These are phyloP conservation scores for Paramecium sexaurelia DNA, from an alignment of 73 alveolate genomes.

Conservation along the genomic window DNA sequence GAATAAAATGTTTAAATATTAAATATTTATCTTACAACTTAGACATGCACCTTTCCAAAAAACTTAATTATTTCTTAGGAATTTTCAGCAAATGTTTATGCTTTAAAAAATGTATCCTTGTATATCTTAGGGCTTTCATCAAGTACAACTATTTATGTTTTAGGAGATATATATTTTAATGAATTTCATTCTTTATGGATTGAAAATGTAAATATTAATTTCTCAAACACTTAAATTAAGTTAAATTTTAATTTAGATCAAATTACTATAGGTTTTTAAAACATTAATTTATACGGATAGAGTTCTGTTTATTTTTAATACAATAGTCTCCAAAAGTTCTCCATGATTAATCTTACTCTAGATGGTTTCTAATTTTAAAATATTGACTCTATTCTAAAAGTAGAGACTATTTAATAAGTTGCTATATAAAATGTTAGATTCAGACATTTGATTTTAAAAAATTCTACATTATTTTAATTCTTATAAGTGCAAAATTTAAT, in stretches of 20 bases:
- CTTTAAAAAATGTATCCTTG: background rate
- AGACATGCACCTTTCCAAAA: background rate
- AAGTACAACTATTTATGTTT: background rate
- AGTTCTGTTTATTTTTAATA: background rate
- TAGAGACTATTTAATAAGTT: background rate
- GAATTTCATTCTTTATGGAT: background rate
- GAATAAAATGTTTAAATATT: background rate
- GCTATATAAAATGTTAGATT: background rate
- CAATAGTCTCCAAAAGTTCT: background rate
- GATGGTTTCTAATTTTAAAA: background rate
- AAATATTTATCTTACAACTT: background rate
- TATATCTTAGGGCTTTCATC: background rate
- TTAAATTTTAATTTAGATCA: background rate
- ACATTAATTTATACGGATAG: background rate
- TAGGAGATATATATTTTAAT: background rate
- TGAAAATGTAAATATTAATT: background rate
- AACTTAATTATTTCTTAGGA: background rate
- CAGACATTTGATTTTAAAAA: background rate
- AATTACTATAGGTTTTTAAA: background rate
- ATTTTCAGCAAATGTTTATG: background rate
- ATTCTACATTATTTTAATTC: background rate
- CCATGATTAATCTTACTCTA: background rate
- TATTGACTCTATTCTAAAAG: background rate
- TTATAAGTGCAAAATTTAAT: background rate
- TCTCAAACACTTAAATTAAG: background rate